These are phyloP conservation scores for Cryphonectria carpinicola DNA, from an alignment of 2,329 filamentous ascomycete species.

Conservation along the genomic window DNA sequence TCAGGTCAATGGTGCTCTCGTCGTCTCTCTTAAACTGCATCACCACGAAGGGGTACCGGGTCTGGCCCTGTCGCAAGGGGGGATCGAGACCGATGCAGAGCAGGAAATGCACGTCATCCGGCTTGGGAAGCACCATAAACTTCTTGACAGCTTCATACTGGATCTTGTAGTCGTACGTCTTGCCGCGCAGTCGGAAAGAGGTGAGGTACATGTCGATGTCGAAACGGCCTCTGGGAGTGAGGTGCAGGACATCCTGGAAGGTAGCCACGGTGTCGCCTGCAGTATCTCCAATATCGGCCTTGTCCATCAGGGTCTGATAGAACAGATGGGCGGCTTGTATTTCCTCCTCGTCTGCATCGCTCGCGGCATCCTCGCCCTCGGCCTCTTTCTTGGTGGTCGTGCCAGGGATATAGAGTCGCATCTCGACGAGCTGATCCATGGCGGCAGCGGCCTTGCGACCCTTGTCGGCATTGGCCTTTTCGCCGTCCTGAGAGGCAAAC, in stretches of 20 bases:
- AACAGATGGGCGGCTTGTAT: slow-evolving; percentile 97
- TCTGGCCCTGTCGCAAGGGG: slow-evolving; percentile 94
- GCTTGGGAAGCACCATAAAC: slow-evolving; percentile 97
- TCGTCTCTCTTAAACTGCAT: slow-evolving; percentile 99
- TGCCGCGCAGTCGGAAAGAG: slow-evolving; percentile 94
- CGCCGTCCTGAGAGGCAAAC: slow-evolving; percentile 77
- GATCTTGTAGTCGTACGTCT: slow-evolving; percentile 99
- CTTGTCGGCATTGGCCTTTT: slow-evolving; percentile 76
- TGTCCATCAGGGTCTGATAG: slow-evolving; percentile 96
- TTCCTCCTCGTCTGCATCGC: slow-evolving; percentile 73
- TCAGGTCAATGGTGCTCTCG: slow-evolving; percentile 93
- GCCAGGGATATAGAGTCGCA: slow-evolving; percentile 98
- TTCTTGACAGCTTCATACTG: slow-evolving; percentile 98
- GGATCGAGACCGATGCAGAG: slow-evolving; percentile 94
- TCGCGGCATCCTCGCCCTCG: slow-evolving; percentile 74
- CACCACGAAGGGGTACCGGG: slow-evolving; percentile 94
- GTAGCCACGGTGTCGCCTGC: slow-evolving; percentile 98
- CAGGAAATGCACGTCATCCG: slow-evolving; percentile 95
- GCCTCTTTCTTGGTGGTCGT: slow-evolving; percentile 78
- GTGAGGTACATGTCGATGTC: slow-evolving; percentile 99
- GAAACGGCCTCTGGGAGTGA: slow-evolving; percentile 98
- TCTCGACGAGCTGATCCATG: slow-evolving; percentile 92
- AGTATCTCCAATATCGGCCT: slow-evolving; percentile 98
- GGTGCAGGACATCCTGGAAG: slow-evolving; percentile 94
- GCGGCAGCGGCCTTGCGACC: slow-evolving; percentile 90